phyloP scores from a whole-genome alignment of 2,329 filamentous ascomycete genomes.

The Zalaria obscura region DNA sequence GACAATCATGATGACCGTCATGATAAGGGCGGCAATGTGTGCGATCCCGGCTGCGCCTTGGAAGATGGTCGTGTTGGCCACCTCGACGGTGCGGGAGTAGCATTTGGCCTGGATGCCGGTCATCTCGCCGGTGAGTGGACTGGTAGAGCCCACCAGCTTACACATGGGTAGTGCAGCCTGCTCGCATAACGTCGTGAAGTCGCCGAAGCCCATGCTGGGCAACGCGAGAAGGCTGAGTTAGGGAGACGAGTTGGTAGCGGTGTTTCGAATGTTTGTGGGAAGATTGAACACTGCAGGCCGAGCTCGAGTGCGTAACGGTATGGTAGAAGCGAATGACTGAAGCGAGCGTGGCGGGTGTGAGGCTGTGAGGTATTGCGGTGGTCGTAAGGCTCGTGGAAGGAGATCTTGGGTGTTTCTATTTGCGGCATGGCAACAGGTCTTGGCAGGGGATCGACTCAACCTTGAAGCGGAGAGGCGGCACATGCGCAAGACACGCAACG shows the following conservation, averaged over 20 bases:
- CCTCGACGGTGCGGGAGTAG: conserved; percentile 86
- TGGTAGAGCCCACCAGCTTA: conserved; percentile 64
- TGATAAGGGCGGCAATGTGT: conserved; percentile 78
- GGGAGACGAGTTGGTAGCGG: background rate
- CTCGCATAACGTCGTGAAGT: conserved; percentile 76
- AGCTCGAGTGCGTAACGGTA: no score
- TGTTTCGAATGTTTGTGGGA: background rate
- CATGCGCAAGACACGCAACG: no score
- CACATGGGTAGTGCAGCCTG: conserved; percentile 79
- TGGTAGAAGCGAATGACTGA: no score
- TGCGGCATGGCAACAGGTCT: no score
- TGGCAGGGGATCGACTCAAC: no score
- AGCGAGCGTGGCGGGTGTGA: no score
- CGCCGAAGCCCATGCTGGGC: conserved; percentile 69
- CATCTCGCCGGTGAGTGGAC: conserved; percentile 46
- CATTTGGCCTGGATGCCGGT: conserved; percentile 65
- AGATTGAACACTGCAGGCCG: no score
- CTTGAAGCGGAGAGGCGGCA: no score
- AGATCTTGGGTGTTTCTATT: no score
- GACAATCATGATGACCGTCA: conserved; percentile 95
- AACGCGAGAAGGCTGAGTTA: background rate
- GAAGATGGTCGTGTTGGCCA: conserved; percentile 98
- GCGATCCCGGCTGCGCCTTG: conserved; percentile 81
- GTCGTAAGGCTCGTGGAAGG: no score
- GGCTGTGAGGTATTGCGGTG: no score